These are phyloP conservation scores for Alternaria viburni DNA, from an alignment of 2,329 filamentous ascomycete genomes.

Conservation along the genomic window DNA sequence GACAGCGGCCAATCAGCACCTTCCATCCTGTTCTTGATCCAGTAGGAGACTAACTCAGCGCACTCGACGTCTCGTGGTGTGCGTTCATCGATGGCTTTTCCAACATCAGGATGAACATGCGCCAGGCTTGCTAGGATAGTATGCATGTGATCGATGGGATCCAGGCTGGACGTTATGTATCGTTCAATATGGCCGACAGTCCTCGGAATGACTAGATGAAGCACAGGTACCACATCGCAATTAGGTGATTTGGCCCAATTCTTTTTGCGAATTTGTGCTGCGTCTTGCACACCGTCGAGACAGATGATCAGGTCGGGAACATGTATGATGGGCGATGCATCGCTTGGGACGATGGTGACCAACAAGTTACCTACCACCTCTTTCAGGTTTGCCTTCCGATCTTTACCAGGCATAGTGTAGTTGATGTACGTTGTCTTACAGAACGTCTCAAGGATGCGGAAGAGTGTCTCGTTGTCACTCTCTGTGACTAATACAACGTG, in stretches of 20 bases:
- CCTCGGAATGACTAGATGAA: constrained; percentile 51
- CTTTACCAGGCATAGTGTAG: constrained; percentile 34
- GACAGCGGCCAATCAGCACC: constrained; percentile 36
- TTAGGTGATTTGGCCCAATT: constrained; percentile 31
- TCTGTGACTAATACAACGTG: constrained; percentile 40
- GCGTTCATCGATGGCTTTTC: constrained; percentile 41
- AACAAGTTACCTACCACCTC: constrained; percentile 22
- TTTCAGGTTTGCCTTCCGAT: constrained; percentile 10
- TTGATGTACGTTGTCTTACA: constrained; percentile 29
- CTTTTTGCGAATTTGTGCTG: constrained; percentile 30
- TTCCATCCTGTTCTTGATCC: constrained; percentile 21
- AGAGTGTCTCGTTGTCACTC: constrained; percentile 27
- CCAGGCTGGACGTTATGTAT: constrained; percentile 37
- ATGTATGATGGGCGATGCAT: constrained; percentile 23
- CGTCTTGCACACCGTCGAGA: constrained; percentile 45
- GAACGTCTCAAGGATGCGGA: constrained; percentile 36
- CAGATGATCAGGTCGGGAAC: constrained; percentile 51
- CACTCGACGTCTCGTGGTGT: constrained; percentile 30
- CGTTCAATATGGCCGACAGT: constrained; percentile 54
- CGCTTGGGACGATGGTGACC: constrained; percentile 46
- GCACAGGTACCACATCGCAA: constrained; percentile 31
- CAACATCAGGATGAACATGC: constrained; percentile 37
- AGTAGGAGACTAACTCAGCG: constrained; percentile 35
- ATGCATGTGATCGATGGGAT: constrained; percentile 34
- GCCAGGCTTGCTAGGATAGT: constrained; percentile 47